phyloP scores from a whole-genome alignment of 805 yeast genomes.

The Ogataea nakhonphanomensis region DNA sequence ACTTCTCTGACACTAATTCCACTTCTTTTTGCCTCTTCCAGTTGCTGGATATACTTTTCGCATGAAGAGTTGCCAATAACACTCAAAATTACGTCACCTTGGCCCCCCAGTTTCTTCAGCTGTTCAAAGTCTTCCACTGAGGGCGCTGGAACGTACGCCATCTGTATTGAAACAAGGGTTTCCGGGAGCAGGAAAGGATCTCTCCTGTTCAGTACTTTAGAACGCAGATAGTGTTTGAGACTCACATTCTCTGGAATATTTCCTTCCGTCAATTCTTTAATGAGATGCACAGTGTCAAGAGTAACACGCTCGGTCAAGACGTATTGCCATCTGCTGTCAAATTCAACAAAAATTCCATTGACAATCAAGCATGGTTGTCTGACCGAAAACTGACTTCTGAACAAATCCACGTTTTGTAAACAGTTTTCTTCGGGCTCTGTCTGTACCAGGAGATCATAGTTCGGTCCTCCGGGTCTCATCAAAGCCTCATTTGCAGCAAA shows the following conservation, averaged over 20 bases:
- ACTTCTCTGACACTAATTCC: conserved; percentile 20
- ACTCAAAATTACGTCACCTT: conserved; percentile 37
- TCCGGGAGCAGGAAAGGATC: conserved; percentile 53
- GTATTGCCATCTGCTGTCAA: conserved; percentile 52
- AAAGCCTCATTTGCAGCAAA: conserved; percentile 15
- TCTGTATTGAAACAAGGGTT: conserved; percentile 27
- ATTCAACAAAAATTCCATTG: conserved; percentile 66
- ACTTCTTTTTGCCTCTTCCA: conserved; percentile 32
- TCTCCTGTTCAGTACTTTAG: conserved; percentile 41
- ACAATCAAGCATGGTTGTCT: conserved; percentile 52
- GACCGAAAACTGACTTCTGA: conserved; percentile 39
- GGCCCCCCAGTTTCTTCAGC: conserved; percentile 1
- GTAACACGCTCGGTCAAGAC: conserved; percentile 49
- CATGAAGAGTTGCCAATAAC: conserved; percentile 56
- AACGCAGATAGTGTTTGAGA: conserved; percentile 41
- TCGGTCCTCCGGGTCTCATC: no score
- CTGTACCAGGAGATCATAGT: no score
- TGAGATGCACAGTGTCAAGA: conserved; percentile 46
- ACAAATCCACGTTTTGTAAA: conserved; percentile 20
- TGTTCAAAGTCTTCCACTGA: background rate
- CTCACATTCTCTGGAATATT: conserved; percentile 27
- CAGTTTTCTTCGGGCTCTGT: background rate
- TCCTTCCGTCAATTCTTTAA: conserved; percentile 26
- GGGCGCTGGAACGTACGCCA: conserved; percentile 16
- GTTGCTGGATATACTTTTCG: conserved; percentile 39